Percentiles rank a stretch among this genome's conserved stretches.
Conservation (phyloP, 2,329 filamentous ascomycete species). For the Chrysoporthe austroafricana region DNA sequence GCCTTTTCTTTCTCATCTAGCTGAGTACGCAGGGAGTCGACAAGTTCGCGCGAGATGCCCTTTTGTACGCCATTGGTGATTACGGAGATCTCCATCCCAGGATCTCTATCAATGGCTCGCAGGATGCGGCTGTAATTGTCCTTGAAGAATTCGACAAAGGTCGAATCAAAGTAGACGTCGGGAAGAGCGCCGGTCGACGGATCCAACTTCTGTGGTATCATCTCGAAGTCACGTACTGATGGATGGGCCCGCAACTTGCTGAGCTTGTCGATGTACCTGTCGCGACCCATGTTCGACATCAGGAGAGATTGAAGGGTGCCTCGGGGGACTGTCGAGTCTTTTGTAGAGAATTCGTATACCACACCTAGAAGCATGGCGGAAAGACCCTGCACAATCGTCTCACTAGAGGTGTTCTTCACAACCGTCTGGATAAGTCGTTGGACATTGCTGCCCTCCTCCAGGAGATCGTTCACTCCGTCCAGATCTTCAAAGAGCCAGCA, state of each 20-base stretch:
- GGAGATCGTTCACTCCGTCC: constrained; percentile 88
- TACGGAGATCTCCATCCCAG: constrained; percentile 82
- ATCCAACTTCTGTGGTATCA: constrained; percentile 72
- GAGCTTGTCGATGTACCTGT: constrained; percentile 84
- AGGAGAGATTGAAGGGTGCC: constrained; percentile 80
- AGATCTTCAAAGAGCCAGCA: constrained; percentile 93
- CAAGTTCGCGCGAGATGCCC: constrained; percentile 89
- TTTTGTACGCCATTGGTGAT: constrained; percentile 80
- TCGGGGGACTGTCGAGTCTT: constrained; percentile 89
- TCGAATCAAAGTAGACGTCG: constrained; percentile 82
- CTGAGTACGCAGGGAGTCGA: constrained; percentile 81
- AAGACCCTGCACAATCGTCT: constrained; percentile 76
- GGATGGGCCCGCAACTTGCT: constrained; percentile 77
- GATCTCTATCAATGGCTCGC: constrained; percentile 87
- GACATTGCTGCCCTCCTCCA: constrained; percentile 90
- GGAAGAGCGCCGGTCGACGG: constrained; percentile 60
- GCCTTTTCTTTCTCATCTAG: constrained; percentile 70
- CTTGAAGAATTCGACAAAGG: constrained; percentile 92
- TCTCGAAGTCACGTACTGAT: constrained; percentile 85
- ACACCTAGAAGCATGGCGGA: constrained; percentile 84
- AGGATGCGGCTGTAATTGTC: constrained; percentile 89
- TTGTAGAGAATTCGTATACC: constrained; percentile 95
- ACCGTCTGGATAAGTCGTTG: constrained; percentile 80
- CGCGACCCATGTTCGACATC: constrained; percentile 75
- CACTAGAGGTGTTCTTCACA: constrained; percentile 62